These are phyloP conservation scores for Leptographium flavum DNA, from an alignment of 2,329 filamentous ascomycete species.

Conservation along the genomic window DNA sequence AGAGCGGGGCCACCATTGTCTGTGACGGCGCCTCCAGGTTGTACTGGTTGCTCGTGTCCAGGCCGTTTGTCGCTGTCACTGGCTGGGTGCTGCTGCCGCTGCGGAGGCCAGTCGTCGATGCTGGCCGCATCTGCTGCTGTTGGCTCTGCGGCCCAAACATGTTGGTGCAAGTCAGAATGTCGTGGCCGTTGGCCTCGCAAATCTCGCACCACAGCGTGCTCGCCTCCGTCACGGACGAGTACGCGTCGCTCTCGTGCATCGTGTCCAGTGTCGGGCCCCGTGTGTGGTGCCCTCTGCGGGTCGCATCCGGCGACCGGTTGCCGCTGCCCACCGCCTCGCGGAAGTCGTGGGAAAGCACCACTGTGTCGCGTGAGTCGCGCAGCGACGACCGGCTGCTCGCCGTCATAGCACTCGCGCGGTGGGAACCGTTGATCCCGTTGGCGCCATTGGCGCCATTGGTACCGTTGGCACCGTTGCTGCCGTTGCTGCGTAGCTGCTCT, in stretches of 20 bases:
- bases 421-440: constrained; percentile 13
- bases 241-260: constrained; percentile 56
- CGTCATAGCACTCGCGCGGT: constrained; percentile 39
- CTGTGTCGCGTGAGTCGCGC: constrained; percentile 52
- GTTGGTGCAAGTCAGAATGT: constrained; percentile 86
- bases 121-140: constrained; percentile 13
- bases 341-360: constrained; percentile 39
- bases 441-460: neutral
- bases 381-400: constrained; percentile 39
- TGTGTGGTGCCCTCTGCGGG: constrained; percentile 27
- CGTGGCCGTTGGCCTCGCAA: constrained; percentile 81
- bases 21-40: constrained; percentile 17
- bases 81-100: neutral
- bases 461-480: constrained; percentile 15
- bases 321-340: constrained; percentile 15
- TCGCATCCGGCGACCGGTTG: constrained; percentile 26
- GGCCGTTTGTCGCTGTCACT: constrained; percentile 9
- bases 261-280: constrained; percentile 46
- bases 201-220: constrained; percentile 85
- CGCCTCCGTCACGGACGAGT: constrained; percentile 57
- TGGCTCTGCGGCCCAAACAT: constrained; percentile 43
- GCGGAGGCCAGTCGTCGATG: no score
- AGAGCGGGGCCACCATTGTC: constrained; percentile 13
- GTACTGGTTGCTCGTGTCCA: constrained; percentile 20
- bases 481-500: constrained; percentile 38